Evolutionary conservation across 805 yeast genomes (phyloP).

Genomic region (Sugiyamaella marilandica): DNA sequence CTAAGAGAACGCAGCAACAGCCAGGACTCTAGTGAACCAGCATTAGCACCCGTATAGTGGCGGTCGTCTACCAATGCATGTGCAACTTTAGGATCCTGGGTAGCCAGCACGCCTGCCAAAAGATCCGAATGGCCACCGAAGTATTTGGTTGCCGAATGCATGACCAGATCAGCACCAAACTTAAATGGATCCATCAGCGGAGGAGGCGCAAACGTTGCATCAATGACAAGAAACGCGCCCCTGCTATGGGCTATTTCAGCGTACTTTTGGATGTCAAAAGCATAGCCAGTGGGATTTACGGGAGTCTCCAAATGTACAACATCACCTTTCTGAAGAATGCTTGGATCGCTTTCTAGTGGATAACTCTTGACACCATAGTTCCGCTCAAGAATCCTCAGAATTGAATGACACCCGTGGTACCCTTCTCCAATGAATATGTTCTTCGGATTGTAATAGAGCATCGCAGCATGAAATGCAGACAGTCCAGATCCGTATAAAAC

Average conservation of each 20-base stretch:
- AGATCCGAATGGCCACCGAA: slow-evolving; percentile 95
- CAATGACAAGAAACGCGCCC: slow-evolving; percentile 71
- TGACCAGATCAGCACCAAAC: slow-evolving; percentile 80
- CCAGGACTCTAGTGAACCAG: slow-evolving; percentile 72
- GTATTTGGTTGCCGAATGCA: slow-evolving; percentile 92
- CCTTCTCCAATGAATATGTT: slow-evolving; percentile 69
- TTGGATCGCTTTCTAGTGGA: slow-evolving; percentile 32
- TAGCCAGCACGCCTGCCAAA: slow-evolving; percentile 72
- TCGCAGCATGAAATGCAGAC: slow-evolving; percentile 71
- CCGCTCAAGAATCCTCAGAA: slow-evolving; percentile 58
- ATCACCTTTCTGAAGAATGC: slow-evolving; percentile 60
- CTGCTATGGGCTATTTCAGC: slow-evolving; percentile 69
- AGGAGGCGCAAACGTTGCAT: slow-evolving; percentile 92
- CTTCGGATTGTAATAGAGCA: slow-evolving; percentile 69
- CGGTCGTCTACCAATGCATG: slow-evolving; percentile 56
- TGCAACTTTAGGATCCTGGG: slow-evolving; percentile 49
- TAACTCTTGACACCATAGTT: slow-evolving; percentile 43
- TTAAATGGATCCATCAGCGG: slow-evolving; percentile 78
- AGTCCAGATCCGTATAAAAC: slow-evolving; percentile 75
- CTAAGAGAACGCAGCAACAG: slow-evolving; percentile 73
- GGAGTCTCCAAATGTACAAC: slow-evolving; percentile 84
- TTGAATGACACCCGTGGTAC: slow-evolving; percentile 80
- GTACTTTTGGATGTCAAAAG: slow-evolving; percentile 55
- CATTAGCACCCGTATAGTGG: slow-evolving; percentile 67
- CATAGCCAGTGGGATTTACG: slow-evolving; percentile 74